Evolutionary conservation across 805 yeast species (phyloP), one percentile per base, ranked within the genome.

Genomic region (Jamesozyma jinghongensis): DNA sequence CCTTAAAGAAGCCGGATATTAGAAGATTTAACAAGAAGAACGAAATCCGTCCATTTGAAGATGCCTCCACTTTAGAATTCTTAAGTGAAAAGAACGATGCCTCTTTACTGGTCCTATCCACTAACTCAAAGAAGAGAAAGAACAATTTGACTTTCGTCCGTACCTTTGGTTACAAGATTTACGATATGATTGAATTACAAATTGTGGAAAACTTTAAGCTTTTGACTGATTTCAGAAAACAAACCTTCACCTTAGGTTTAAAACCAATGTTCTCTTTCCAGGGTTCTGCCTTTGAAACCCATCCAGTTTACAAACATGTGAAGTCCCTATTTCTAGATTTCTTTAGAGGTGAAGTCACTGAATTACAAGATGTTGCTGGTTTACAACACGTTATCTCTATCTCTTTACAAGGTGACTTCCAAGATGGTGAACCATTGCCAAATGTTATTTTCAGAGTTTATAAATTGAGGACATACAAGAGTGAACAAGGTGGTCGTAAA

Each of bases 221-320:
- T 31, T 70, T 92, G 41, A 65, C 73, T 44, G 97, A 90, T 53
- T 92, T 92, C 71, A 79, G 74, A 51, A 80, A 81, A 51, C 59
- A 70, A 41, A 86, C 96, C 1, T 86, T 88, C 65, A 76, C 81
- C 33, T 70, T 90, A 30, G 98, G 98, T 22, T 69, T 90, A 59
- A 88, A 86, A 61, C 98, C 98, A 45, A 77, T 92, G 88, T 83
- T 92, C 63, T 71, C 82, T 3, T 92, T 92, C 70, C 86, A 86
- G 60, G 97, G 98, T 34, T 79, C 92, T 18, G 82, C 82, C 8
- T 92, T 92, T 55, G 97, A 92, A 51, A 70, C 80, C 11, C 86
- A 90, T 57, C 95, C 97, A 22, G 80, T 81, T 19, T 88, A 73
- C 65, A 76, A 73, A 61, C 96, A 88, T 46, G 58, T 87, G 48